Evolutionary conservation across 495 filamentous ascomycete genomes (phyloP).

Genomic region (Neurospora terricola): DNA sequence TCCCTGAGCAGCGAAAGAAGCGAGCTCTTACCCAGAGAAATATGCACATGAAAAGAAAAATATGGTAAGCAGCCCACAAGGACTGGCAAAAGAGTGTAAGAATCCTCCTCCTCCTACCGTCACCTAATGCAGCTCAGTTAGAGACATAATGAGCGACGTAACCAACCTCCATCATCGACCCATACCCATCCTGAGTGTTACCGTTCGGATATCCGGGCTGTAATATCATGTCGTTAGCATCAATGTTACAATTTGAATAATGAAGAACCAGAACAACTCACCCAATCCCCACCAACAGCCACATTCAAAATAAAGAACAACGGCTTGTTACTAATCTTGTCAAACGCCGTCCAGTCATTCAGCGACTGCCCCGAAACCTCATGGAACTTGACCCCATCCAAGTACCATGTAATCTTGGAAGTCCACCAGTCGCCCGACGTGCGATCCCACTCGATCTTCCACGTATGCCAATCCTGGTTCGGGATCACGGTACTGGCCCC

Average conservation of each 20-base stretch:
- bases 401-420: conserved; percentile 39
- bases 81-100: not conserved
- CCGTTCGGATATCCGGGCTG: conserved; percentile 33
- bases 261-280: conserved; percentile 16
- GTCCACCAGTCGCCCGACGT: conserved; percentile 24
- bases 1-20: not conserved
- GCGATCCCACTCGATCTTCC: conserved; percentile 37
- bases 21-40: not conserved
- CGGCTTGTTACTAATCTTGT: conserved; percentile 22
- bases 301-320: conserved; percentile 42
- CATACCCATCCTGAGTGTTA: conserved; percentile 28
- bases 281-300: conserved; percentile 41
- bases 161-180: conserved; percentile 37
- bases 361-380: conserved; percentile 29
- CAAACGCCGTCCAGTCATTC: conserved; percentile 27
- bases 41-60: not conserved
- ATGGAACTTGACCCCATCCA: conserved; percentile 33
- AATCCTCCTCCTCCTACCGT: not conserved
- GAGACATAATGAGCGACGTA: conserved; percentile 33
- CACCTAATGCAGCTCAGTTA: not conserved
- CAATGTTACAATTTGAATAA: too few species aligned
- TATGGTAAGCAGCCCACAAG: not conserved
- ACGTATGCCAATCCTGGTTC: conserved; percentile 38
- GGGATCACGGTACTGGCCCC: conserved; percentile 21
- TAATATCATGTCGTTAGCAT: not conserved